These are phyloP conservation scores for Fusarium redolens DNA, from an alignment of 2,329 filamentous ascomycete species.

Conservation along the genomic window DNA sequence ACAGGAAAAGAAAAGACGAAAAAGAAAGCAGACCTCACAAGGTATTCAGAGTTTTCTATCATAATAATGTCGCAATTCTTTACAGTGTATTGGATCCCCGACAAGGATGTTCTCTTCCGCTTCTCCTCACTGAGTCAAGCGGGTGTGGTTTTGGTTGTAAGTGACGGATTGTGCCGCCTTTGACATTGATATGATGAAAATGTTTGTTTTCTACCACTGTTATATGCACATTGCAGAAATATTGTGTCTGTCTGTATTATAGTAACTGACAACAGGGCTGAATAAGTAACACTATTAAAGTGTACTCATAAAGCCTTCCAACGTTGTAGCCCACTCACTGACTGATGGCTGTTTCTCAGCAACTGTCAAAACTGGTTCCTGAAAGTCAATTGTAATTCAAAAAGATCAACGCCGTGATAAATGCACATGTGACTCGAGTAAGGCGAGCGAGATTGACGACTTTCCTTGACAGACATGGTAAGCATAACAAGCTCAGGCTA, in stretches of 20 bases:
- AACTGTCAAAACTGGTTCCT: not conserved
- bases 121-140: conserved; percentile 11
- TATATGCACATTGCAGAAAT: not conserved
- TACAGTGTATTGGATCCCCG: conserved; percentile 10
- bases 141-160: conserved; percentile 23
- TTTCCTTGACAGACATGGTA: conserved; percentile 3
- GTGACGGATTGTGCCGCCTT: conserved; percentile 24
- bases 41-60: not conserved
- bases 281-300: not conserved
- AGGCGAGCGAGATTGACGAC: conserved; percentile 31
- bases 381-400: not conserved
- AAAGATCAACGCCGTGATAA: not conserved
- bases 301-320: not conserved
- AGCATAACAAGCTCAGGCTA: conserved; percentile 11
- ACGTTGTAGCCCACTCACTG: not conserved
- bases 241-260: not conserved
- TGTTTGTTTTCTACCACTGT: not conserved
- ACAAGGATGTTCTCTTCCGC: conserved; percentile 4
- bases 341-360: not conserved
- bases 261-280: not conserved
- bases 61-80: conserved; percentile 7
- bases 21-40: conserved; percentile 9
- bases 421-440: conserved; percentile 1
- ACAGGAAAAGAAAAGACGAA: not conserved
- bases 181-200: not conserved